phyloP scores from a whole-genome alignment of 208 protist species.

The Crithidia acanthocephali region DNA sequence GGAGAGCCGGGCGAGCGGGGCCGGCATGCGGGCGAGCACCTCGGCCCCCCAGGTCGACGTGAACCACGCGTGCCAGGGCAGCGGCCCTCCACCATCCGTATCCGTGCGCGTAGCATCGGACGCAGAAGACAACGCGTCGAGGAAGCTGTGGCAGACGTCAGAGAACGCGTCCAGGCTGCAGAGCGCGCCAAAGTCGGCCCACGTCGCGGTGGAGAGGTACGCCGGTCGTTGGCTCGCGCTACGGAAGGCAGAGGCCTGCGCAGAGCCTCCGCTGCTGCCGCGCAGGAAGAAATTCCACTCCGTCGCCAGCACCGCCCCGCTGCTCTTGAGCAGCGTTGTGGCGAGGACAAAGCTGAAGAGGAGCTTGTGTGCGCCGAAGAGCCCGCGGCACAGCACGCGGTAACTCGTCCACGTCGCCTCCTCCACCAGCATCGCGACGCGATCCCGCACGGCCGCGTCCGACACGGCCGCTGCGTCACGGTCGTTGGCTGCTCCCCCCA shows the following conservation, averaged over 20 bases:
- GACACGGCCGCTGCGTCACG: slow-evolving; percentile 19
- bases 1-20: slow-evolving; percentile 43
- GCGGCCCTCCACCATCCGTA: slow-evolving; percentile 20
- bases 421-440: slow-evolving; percentile 75
- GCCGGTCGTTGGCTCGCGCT: slow-evolving; percentile 42
- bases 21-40: slow-evolving; percentile 49
- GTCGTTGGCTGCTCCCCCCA: not conserved
- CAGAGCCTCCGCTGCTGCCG: slow-evolving; percentile 60
- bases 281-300: slow-evolving; percentile 92
- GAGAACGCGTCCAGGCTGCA: slow-evolving; percentile 81
- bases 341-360: slow-evolving; percentile 94
- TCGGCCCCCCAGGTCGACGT: slow-evolving; percentile 76
- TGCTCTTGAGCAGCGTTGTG: slow-evolving; percentile 75
- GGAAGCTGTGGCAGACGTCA: slow-evolving; percentile 79
- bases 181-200: slow-evolving; percentile 92
- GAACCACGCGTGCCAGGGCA: slow-evolving; percentile 87
- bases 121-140: slow-evolving; percentile 18
- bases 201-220: slow-evolving; percentile 93
- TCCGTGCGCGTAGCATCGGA: not conserved
- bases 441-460: slow-evolving; percentile 49
- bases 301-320: slow-evolving; percentile 50
- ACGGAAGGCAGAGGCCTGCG: slow-evolving; percentile 31
- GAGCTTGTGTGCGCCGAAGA: slow-evolving; percentile 95
- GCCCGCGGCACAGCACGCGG: slow-evolving; percentile 93
- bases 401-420: slow-evolving; percentile 89